Base-by-base conservation (phyloP, 768 basidiomycete species). In the Pholiota conissans region DNA sequence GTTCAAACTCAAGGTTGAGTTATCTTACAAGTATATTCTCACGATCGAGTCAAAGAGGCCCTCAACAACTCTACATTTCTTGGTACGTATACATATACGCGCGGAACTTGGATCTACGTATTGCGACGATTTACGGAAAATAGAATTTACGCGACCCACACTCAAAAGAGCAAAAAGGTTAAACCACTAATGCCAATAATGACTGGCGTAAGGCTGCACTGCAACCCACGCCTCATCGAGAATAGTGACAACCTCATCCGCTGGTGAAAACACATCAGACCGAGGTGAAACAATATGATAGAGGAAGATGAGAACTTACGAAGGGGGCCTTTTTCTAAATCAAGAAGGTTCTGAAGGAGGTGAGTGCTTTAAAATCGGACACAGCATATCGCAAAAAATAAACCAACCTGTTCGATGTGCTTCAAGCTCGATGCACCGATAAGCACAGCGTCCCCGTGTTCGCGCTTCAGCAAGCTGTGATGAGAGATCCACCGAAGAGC, bases 401-500 rank as follows among this genome's bases (percentile, higher is more conserved):
- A 1, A 24, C 46, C 49, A 28, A 78, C 79, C 71, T 80, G 71
- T 66, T 86, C 78, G 48, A 86, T 80, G 61, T 89, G 86, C 30
- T 73, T 71, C 59, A 81, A 51, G 56, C 77, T 83, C 7, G 80
- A 83, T 22, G 85, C 86, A 20, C 86, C 86, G 61, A 89, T 85
- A 57, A 88, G 70, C 53, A 87, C 71, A n/a, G 79, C 68, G 61
- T 84, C 81, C 6, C 80, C 78, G 24, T 73, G 61, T 61, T 82
- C 80, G 8, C 76, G 69, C 63, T 78, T 74, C 51, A 86, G 63
- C 1, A 71, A 56, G 7, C 80, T 82, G 57, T 87, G 85, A 56
- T 86, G 79, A 52, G 84, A 80, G 52, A 80, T 71, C 85, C 85
- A 87, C 16, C 85, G 75, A 48, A 85, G 70, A 1, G 84, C 83